phyloP scores from a whole-genome alignment of 371 early-diverging fungal species.

The Mucor circinelloides region DNA sequence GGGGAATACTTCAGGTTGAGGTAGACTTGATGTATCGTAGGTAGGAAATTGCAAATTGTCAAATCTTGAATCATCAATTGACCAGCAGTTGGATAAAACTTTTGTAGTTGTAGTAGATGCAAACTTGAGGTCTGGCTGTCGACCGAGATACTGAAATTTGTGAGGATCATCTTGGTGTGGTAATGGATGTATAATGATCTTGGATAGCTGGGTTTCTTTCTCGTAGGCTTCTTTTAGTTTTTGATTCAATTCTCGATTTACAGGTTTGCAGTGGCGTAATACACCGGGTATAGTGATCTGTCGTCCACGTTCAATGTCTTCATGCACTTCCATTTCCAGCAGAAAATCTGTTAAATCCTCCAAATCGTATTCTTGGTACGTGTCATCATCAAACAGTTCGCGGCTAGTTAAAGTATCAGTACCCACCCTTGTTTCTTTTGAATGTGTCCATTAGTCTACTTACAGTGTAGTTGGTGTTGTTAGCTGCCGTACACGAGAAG shows the following conservation, averaged over 20 bases:
- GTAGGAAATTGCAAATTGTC: not conserved
- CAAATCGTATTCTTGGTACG: not conserved
- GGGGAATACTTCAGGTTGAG: slow-evolving; percentile 4
- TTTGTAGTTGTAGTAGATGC: slow-evolving; percentile 13
- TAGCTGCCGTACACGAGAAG: not conserved
- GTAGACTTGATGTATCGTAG: not conserved
- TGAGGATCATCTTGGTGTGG: not conserved
- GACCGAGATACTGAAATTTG: slow-evolving; percentile 10
- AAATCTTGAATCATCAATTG: not conserved
- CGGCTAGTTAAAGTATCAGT: not conserved
- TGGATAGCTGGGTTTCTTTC: slow-evolving; percentile 6
- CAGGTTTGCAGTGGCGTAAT: not conserved
- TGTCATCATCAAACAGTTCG: not conserved
- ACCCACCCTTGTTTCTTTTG: not conserved
- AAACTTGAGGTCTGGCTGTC: not conserved
- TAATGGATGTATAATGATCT: not conserved
- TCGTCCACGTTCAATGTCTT: slow-evolving; percentile 2
- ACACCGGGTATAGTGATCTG: slow-evolving; percentile 6
- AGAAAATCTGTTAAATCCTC: slow-evolving; percentile 5
- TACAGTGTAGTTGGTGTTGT: slow-evolving; percentile 3
- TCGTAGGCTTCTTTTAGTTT: slow-evolving; percentile 12
- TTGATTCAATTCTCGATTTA: not conserved
- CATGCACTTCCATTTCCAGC: slow-evolving; percentile 8
- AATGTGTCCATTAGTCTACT: not conserved
- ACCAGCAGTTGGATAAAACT: slow-evolving; percentile 3